These are phyloP conservation scores for Penicillium riverlandense DNA, from an alignment of 495 filamentous ascomycete species.

Conservation along the genomic window DNA sequence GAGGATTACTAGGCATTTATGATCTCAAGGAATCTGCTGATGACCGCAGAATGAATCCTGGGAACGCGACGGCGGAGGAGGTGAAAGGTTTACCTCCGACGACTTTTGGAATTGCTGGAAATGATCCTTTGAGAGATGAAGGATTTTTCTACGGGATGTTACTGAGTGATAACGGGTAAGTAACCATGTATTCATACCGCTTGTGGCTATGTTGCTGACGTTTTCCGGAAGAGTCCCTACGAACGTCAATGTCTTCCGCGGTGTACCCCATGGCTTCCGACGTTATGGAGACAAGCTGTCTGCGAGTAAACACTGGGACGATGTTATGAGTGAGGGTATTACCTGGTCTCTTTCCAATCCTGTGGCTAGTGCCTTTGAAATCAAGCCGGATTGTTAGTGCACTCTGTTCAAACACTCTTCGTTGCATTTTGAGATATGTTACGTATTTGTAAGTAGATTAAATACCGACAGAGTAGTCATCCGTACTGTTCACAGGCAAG, in stretches of 20 bases:
- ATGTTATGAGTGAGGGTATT: constrained; percentile 33
- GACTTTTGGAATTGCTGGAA: constrained; percentile 37
- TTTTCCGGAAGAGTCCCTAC: constrained; percentile 27
- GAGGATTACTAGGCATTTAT: constrained; percentile 16
- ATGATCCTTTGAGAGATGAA: constrained; percentile 42
- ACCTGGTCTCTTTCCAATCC: constrained; percentile 31
- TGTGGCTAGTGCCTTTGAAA: constrained; percentile 17
- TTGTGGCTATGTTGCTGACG: not conserved
- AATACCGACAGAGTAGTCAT: too few relatives aligned
- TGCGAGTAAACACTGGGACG: constrained; percentile 32
- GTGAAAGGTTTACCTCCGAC: constrained; percentile 33
- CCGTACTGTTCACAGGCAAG: too few relatives aligned
- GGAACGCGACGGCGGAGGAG: constrained; percentile 30
- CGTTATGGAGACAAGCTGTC: constrained; percentile 25
- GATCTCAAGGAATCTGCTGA: constrained; percentile 7
- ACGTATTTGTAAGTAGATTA: too few relatives aligned
- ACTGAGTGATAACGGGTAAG: constrained; percentile 40
- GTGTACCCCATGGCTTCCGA: constrained; percentile 41
- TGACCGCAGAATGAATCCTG: constrained; percentile 31
- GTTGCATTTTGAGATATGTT: too few relatives aligned
- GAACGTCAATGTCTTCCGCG: constrained; percentile 33
- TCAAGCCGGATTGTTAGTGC: constrained; percentile 18
- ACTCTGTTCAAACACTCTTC: not conserved
- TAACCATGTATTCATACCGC: not conserved
- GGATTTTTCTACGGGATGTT: constrained; percentile 36